Evolutionary conservation across 768 basidiomycete genomes (phyloP).

Genomic region (Candolleomyces aberdarensis): DNA sequence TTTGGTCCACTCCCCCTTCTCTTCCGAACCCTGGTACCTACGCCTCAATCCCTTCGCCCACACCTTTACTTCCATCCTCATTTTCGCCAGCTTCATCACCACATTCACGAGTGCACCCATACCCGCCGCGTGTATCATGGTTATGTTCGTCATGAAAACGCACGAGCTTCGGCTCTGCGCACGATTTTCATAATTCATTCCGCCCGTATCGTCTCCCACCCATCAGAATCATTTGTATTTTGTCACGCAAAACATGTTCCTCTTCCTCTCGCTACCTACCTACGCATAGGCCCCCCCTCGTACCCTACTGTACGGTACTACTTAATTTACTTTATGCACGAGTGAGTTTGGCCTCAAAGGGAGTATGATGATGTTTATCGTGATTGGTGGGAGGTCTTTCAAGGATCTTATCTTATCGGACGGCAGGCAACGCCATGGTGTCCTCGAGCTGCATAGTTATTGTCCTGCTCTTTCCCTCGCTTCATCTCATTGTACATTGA

Average conservation of each 20-base stretch:
- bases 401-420: too few species aligned
- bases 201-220: not conserved
- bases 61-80: not conserved
- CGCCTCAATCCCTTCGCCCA: not conserved
- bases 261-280: not conserved
- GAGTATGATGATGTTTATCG: too few species aligned
- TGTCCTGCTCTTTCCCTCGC: too few species aligned
- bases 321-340: too few species aligned
- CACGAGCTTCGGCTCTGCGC: slow-evolving; percentile 1
- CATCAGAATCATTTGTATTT: not conserved
- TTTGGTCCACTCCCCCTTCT: not conserved
- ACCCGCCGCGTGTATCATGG: slow-evolving; percentile 7
- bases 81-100: not conserved
- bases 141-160: not conserved
- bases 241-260: not conserved
- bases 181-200: not conserved
- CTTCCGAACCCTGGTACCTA: not conserved
- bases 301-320: too few species aligned
- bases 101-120: not conserved
- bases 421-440: too few species aligned
- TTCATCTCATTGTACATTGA: too few species aligned
- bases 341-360: too few species aligned
- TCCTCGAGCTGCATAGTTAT: too few species aligned
- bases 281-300: too few species aligned
- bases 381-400: too few species aligned